Conservation (phyloP, 2,329 filamentous ascomycete species). For the Macrophomina phaseolina region DNA sequence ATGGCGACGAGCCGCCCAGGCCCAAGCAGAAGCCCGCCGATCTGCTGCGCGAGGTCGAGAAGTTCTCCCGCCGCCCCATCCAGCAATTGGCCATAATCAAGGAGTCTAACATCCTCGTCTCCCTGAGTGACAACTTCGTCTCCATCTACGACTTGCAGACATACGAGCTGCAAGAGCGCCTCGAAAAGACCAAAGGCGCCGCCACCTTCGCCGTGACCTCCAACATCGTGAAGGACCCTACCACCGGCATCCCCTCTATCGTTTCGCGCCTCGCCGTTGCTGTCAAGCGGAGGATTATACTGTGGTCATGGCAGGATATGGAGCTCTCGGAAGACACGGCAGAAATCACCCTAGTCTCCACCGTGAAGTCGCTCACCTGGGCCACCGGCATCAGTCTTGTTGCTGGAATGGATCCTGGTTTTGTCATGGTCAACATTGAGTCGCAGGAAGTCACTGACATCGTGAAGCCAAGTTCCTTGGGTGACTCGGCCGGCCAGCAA, state of each 20-base stretch:
- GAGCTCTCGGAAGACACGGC: conserved; percentile 76
- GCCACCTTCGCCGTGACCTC: conserved; percentile 91
- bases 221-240: conserved; percentile 89
- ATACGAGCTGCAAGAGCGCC: conserved; percentile 79
- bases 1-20: conserved; percentile 47
- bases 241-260: conserved; percentile 88
- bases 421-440: conserved; percentile 84
- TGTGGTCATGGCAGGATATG: conserved; percentile 97
- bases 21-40: conserved; percentile 66
- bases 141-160: conserved; percentile 88
- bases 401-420: conserved; percentile 89
- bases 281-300: conserved; percentile 84
- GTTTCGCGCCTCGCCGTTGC: conserved; percentile 91
- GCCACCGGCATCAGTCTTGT: conserved; percentile 84
- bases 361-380: conserved; percentile 90
- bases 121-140: conserved; percentile 86
- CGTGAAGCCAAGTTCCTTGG: conserved; percentile 74
- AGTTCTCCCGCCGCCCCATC: conserved; percentile 87
- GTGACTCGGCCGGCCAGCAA: conserved; percentile 67
- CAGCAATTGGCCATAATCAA: conserved; percentile 96
- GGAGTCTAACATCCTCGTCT: conserved; percentile 89
- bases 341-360: conserved; percentile 81
- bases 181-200: conserved; percentile 85
- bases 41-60: conserved; percentile 88
- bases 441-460: conserved; percentile 78